Conservation (phyloP, 208 protist species). For the Naegleria lovaniensis region DNA sequence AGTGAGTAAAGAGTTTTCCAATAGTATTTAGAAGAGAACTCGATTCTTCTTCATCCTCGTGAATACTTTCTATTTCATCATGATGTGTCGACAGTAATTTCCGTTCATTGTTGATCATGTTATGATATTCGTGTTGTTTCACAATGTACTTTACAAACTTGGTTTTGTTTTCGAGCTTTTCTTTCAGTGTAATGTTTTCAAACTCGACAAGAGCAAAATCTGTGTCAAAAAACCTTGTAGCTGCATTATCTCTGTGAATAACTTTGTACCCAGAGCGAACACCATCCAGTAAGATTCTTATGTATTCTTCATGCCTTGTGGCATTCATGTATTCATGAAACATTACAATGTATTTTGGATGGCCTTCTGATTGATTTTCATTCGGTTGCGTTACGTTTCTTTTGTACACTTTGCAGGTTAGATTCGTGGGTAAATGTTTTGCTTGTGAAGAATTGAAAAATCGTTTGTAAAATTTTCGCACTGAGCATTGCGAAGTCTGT, state of each 20-base stretch:
- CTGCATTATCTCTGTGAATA: neutral
- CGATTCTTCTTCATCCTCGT: neutral
- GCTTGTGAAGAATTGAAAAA: no score
- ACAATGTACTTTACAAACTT: neutral
- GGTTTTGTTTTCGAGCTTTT: neutral
- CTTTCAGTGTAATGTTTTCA: neutral
- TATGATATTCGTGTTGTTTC: neutral
- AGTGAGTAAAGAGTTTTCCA: neutral
- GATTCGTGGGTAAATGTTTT: no score
- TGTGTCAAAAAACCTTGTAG: neutral
- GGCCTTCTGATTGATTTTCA: no score
- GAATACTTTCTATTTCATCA: neutral
- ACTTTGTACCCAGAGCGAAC: neutral
- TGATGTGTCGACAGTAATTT: neutral
- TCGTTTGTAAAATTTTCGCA: no score
- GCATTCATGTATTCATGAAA: conserved; percentile 18
- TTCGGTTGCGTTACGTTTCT: no score
- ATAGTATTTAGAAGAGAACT: neutral
- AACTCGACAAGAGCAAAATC: conserved; percentile 9
- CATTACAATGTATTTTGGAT: neutral
- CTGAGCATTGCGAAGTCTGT: no score
- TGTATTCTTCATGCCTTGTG: neutral
- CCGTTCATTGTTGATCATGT: no score
- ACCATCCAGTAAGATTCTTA: neutral
- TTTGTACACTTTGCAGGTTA: no score